Percentiles rank a stretch among this genome's conserved stretches.
phyloP scores from a whole-genome alignment of 2,329 filamentous ascomycete species.

The Pseudogymnoascus sp. region DNA sequence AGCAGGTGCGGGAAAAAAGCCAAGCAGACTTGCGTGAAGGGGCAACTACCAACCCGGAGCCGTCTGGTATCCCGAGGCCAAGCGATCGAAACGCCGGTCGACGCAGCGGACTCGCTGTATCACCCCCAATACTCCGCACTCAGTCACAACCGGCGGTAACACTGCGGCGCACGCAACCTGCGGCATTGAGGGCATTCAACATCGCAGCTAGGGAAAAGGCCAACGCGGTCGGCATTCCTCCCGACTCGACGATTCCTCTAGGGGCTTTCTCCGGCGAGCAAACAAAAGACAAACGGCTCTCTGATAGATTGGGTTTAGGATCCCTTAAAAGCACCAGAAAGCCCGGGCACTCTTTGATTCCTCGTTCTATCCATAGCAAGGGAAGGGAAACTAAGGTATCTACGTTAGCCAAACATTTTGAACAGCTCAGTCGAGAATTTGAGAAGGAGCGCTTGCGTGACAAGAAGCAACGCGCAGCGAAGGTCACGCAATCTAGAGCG shows the following conservation, averaged over 20 bases:
- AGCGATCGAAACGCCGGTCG: conserved; percentile 23
- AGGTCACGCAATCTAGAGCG: conserved; percentile 65
- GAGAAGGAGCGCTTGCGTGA: conserved; percentile 89
- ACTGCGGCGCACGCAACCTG: conserved; percentile 23
- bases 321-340: conserved; percentile 56
- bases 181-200: conserved; percentile 3
- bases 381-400: conserved; percentile 74
- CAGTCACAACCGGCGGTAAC: conserved; percentile 29
- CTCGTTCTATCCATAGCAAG: conserved; percentile 68
- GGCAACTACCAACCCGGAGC: conserved; percentile 17
- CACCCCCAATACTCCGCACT: conserved; percentile 28
- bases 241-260: conserved; percentile 15
- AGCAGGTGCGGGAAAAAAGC: conserved; percentile 21
- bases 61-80: conserved; percentile 27
- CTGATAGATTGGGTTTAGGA: conserved; percentile 61
- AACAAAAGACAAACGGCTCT: conserved; percentile 60
- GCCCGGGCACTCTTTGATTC: conserved; percentile 67
- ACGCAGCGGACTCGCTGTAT: conserved; percentile 20
- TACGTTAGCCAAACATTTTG: conserved; percentile 89
- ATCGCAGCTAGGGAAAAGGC: conserved; percentile 14
- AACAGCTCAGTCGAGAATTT: conserved; percentile 92
- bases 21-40: conserved; percentile 16
- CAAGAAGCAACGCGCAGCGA: conserved; percentile 71
- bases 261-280: conserved; percentile 23
- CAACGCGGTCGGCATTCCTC: conserved; percentile 12